Evolutionary conservation across 768 basidiomycete species (phyloP), one percentile per base, ranked within the genome.

Genomic region (Cyclocybe cylindracea): DNA sequence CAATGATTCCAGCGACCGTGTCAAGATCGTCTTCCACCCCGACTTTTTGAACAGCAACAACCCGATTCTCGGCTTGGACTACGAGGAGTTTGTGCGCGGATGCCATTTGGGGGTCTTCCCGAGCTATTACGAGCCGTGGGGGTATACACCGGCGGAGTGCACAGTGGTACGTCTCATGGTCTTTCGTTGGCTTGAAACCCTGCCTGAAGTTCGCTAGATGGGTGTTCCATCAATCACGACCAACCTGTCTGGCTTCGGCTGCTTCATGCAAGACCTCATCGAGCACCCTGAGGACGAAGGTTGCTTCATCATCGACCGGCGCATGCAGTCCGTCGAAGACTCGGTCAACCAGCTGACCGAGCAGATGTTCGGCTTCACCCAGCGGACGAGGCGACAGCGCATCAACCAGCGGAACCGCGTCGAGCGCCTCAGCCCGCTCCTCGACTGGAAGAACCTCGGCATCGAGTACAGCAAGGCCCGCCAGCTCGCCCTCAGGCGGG

Each of bases 331-430:
- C 13, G 84, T 96, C 42, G 94, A 98, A 61, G 94, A 97, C 44
- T 91, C 93, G 2, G 91, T 96, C 61, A 86, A 78, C 71, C 87
- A 89, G 65, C 84, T 99, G 40, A 77, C 89, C 5, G 82, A 83
- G 39, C 69, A 80, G 60, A 86, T 95, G 84, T 85, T 85, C 70
- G 63, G 70, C 5, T 95, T 96, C 74, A 78, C 79, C 49, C 76
- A 73, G 58, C 94, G 93, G 78, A 87, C 94, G 4, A 80, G 97
- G n/a, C 82, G 97, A 39, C 97, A 98, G 69, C 83, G 97, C 44
- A 98, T 98, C 70, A 98, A 99, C 72, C 97, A 98, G 74, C 89
- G 97, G 32, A 99, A 98, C 74, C 85, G 97, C 39, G 96, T 98
- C 48, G 97, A 99, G 67, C 84, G 97, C 24, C 78, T 99, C 13